phyloP scores from a whole-genome alignment of 306 rosid genomes.

The Glycine tomentella region DNA sequence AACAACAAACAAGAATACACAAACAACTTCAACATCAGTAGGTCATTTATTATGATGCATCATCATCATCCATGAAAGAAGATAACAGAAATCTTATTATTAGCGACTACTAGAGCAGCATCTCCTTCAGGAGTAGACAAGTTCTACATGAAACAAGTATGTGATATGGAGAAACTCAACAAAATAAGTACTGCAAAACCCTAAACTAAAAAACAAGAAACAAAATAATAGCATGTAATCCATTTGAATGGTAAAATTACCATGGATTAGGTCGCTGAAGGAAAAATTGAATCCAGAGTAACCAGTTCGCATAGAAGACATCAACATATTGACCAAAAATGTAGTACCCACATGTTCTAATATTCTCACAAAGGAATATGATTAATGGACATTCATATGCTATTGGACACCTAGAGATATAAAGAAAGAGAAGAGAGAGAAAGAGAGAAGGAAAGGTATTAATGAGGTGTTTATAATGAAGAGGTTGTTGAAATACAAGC shows the following conservation, averaged over 20 bases:
- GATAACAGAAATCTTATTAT: slow-evolving; percentile 8
- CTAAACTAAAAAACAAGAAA: background rate
- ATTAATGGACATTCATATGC: no score
- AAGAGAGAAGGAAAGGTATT: no score
- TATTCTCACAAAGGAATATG: background rate
- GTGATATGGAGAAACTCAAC: slow-evolving; percentile 21
- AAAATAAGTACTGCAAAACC: slow-evolving; percentile 5
- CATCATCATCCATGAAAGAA: background rate
- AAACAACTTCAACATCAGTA: background rate
- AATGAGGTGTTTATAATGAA: no score
- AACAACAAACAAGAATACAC: slow-evolving; percentile 1
- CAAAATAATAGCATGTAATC: background rate
- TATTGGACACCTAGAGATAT: no score
- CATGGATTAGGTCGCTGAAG: background rate
- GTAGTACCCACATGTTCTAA: background rate
- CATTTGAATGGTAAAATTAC: background rate
- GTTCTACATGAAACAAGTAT: slow-evolving; percentile 24
- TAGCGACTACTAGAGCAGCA: slow-evolving; percentile 10
- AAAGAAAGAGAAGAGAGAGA: no score
- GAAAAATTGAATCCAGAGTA: slow-evolving; percentile 9
- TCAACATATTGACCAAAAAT: background rate
- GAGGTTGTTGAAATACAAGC: no score
- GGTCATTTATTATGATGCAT: background rate
- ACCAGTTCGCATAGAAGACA: background rate
- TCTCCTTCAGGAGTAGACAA: slow-evolving; percentile 12